Evolutionary conservation across 306 rosid genomes (phyloP), one percentile per base, ranked within the genome.

Genomic region (Ammopiptanthus mongolicus): DNA sequence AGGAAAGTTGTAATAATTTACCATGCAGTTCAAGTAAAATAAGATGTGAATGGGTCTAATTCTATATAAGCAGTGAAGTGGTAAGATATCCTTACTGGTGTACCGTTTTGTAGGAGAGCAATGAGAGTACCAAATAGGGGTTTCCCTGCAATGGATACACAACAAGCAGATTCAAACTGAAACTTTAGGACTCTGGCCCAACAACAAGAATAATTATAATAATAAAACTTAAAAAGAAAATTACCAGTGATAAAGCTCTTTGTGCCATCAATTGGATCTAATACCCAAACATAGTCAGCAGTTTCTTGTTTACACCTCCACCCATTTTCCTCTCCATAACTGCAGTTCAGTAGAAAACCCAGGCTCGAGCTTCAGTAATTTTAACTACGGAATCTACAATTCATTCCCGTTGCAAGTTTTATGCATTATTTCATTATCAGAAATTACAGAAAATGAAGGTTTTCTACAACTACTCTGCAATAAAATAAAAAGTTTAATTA

Each of bases 201-300:
- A 53, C 2, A 23, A 29, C 13, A 65, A 25, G 47, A 46, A 50
- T 1, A 29, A 8, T 25, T 25, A 25, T 25, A 0, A 25, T 25
- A 25, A 25, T 0, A 1, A 25, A 25, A 25, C 1, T 3, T 2
- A 1, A 25, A 25, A 51, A 77, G 65, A 57, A 70, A 28, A 64
- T 65, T 87, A 95, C 98, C 97, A 62, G 97, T 95, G 36, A 95
- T 90, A 48, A 91, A 95, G 70, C 98, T 95, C 82, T 90, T 95
- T 59, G 97, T 95, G 65, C 98, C 98, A 80, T 95, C 98, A 17
- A 91, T 91, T 5, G 97, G 98, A 83, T 95, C 98, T 60, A 95
- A 91, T 25, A 95, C 93, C 98, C 98, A 95, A 14, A 95, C 97
- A 70, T 85, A 91, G 67, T 95, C 97, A 10, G 97, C 75, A 80